phyloP scores from a whole-genome alignment of 352 stramenopile genomes.

The Pythium myriotylum region DNA sequence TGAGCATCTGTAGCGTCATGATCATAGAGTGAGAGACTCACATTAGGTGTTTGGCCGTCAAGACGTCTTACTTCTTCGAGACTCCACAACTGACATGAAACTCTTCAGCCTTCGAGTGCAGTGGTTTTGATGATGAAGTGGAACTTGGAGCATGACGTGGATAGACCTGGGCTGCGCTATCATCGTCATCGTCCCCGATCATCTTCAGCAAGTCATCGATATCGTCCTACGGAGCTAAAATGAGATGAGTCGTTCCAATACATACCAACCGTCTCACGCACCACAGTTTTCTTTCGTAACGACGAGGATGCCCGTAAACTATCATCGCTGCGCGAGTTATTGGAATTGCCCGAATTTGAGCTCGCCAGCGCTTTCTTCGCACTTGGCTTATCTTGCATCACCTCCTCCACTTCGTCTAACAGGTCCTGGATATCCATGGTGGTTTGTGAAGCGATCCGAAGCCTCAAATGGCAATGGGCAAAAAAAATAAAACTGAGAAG shows the following conservation, averaged over 20 bases:
- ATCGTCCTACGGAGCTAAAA: constrained; percentile 40
- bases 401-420: constrained; percentile 70
- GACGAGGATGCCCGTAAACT: neutral
- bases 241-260: neutral
- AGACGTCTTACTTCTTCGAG: constrained; percentile 57
- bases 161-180: constrained; percentile 30
- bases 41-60: neutral
- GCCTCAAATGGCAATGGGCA: too few relatives aligned
- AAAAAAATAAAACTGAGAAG: neutral
- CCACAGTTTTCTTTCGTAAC: constrained; percentile 19
- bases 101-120: constrained; percentile 37
- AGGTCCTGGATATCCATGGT: constrained; percentile 75
- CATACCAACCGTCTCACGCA: neutral
- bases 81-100: constrained; percentile 21
- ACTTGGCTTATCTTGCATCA: constrained; percentile 41
- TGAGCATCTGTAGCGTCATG: constrained; percentile 47
- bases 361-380: constrained; percentile 8
- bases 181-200: constrained; percentile 49
- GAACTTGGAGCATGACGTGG: constrained; percentile 20
- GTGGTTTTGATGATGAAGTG: constrained; percentile 1
- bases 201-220: constrained; percentile 80
- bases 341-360: constrained; percentile 10
- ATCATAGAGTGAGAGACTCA: neutral
- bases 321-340: neutral
- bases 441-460: too few relatives aligned